Evolutionary conservation across 2,329 filamentous ascomycete species (phyloP), one percentile per base, ranked within the genome.

Genomic region (Graphiopsis chlorocephala): DNA sequence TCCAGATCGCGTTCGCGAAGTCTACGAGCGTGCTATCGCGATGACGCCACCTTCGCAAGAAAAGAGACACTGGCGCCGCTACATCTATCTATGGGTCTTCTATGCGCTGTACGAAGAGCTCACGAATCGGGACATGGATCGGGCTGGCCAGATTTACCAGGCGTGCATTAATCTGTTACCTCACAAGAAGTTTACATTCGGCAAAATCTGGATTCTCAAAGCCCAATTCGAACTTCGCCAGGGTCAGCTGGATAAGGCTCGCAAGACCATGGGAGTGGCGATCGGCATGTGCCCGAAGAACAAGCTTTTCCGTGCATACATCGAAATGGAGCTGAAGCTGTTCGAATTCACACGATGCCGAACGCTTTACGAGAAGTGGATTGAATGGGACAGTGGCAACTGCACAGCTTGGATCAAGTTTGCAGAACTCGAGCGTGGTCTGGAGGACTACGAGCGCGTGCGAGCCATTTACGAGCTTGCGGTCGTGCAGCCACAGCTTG

Each of bases 31-130:
- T 71, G 95, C 95, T 1, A 96, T 99, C 71, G 93, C 95, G 5
- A 94, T 99, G 74, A 88, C 98, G 15, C 95, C 95, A 2, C 94
- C 95, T 0, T 96, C 93, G 23, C 91, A 96, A 72, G 95, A 98
- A 77, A 99, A 99, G 82, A 87, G 95, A 55, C 93, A 98, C 77
- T 99, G 95, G 95, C 86, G 95, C 69, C 85, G 95, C 38, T 99
- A 99, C 78, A 96, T 99, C 66, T 99, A 98, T 75, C 85, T 99
- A 1, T 99, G 94, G 92, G 87, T 98, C 50, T 97, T 98, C 79
- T 99, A 98, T 78, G 95, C 95, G 11, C 81, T 97, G 20, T 98
- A 91, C 87, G 95, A 98, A 77, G 95, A 99, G 78, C 88, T 91
- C 77, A 90, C 94, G 68, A 90, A 89, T 38, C 89, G 90, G 70